Conservation (phyloP, 225 moss, liverwort and hornwort species). For the Bryum argenteum region DNA sequence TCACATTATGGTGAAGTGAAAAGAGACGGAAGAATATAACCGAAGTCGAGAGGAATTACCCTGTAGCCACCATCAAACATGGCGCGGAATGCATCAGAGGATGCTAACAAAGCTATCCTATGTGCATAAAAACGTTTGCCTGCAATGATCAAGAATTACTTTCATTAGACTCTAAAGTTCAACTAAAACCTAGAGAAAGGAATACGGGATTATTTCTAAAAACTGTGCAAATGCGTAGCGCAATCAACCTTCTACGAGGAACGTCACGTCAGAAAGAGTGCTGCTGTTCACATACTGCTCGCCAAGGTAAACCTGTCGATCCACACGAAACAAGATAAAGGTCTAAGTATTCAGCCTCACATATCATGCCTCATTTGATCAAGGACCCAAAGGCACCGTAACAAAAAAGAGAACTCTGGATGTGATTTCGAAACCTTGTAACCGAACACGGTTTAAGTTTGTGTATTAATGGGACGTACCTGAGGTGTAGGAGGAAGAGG, state of each 20-base stretch:
- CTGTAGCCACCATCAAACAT: conserved; percentile 99
- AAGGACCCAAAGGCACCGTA: conserved; percentile 3
- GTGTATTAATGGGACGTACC: conserved; percentile 39
- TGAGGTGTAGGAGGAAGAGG: conserved; percentile 97
- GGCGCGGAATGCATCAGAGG: conserved; percentile 98
- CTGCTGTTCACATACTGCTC: conserved; percentile 98
- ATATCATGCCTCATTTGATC: conserved; percentile 3
- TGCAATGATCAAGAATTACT: conserved; percentile 36
- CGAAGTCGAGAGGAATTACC: conserved; percentile 43
- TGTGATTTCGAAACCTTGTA: background rate
- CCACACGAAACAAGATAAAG: conserved; percentile 16
- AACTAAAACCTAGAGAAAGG: background rate
- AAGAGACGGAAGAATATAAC: background rate
- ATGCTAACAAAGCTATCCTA: conserved; percentile 94
- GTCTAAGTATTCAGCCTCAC: conserved; percentile 15
- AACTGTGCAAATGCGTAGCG: background rate
- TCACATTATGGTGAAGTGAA: conserved; percentile 1
- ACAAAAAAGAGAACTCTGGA: conserved; percentile 8
- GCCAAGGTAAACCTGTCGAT: conserved; percentile 85
- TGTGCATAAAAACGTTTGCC: conserved; percentile 97
- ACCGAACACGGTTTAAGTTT: background rate
- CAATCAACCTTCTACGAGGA: conserved; percentile 88
- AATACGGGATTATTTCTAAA: background rate
- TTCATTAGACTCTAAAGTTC: background rate
- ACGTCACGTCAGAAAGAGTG: conserved; percentile 95